Percentiles rank a stretch among this genome's conserved stretches.
These are phyloP conservation scores for Paragyromitra xinjiangensis DNA, from an alignment of 495 filamentous ascomycete species.

Conservation along the genomic window DNA sequence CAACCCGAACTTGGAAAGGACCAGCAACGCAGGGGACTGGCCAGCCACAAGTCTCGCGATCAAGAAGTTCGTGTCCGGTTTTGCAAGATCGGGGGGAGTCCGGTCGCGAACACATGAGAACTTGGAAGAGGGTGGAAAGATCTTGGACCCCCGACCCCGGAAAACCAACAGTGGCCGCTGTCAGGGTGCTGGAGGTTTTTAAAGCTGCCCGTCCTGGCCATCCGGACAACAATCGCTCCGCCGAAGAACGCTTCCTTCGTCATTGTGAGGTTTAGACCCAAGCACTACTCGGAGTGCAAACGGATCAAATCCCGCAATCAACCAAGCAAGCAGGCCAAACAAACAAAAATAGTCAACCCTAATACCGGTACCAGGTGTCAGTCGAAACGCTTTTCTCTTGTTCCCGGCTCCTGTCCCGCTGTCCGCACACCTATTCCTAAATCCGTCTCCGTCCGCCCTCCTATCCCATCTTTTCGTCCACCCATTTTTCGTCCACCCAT, in stretches of 20 bases:
- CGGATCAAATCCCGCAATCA: slow-evolving; percentile 8
- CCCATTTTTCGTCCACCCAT: slow-evolving; percentile 1
- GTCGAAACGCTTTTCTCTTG: slow-evolving; percentile 20
- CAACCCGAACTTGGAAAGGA: slow-evolving; percentile 24
- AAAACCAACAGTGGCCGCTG: slow-evolving; percentile 25
- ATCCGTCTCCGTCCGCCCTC: slow-evolving; percentile 21
- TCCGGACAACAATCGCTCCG: slow-evolving; percentile 33
- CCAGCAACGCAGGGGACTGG: slow-evolving; percentile 22
- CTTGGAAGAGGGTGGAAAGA: slow-evolving; percentile 22
- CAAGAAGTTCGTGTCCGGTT: slow-evolving; percentile 27
- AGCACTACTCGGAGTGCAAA: neutral
- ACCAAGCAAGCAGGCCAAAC: neutral
- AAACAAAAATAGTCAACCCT: slow-evolving; percentile 8
- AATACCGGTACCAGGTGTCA: slow-evolving; percentile 20
- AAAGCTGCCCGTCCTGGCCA: slow-evolving; percentile 41
- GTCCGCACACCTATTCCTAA: slow-evolving; percentile 28
- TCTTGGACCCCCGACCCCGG: slow-evolving; percentile 13
- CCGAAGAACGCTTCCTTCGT: slow-evolving; percentile 29
- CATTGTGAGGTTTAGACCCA: slow-evolving; percentile 34
- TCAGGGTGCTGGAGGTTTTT: slow-evolving; percentile 34
- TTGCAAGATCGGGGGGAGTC: slow-evolving; percentile 26
- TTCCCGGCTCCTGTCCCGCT: slow-evolving; percentile 18
- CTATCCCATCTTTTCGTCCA: slow-evolving; percentile 42
- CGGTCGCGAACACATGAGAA: slow-evolving; percentile 19
- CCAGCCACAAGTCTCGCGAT: slow-evolving; percentile 37